Conservation (phyloP, 2,329 filamentous ascomycete species). For the Diaporthe sp. region DNA sequence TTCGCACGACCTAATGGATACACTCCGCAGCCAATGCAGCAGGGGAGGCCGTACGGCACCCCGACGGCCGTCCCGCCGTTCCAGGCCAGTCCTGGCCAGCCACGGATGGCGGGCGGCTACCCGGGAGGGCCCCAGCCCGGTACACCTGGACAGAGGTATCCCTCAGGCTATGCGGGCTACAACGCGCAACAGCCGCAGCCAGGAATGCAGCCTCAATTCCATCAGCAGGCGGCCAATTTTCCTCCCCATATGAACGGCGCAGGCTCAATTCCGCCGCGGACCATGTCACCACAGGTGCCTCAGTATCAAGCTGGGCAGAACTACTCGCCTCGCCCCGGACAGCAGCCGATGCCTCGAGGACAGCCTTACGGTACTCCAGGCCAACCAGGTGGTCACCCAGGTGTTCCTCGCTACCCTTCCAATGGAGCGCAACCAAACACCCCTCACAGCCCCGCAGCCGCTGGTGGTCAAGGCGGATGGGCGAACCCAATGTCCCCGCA, state of each 20-base stretch:
- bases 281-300: conserved; percentile 59
- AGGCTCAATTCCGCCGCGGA: conserved; percentile 54
- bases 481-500: conserved; percentile 42
- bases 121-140: conserved; percentile 56
- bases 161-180: conserved; percentile 45
- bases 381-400: conserved; percentile 37
- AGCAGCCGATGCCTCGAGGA: conserved; percentile 44
- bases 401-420: conserved; percentile 38
- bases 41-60: conserved; percentile 63
- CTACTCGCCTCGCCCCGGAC: conserved; percentile 52
- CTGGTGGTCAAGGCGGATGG: conserved; percentile 30
- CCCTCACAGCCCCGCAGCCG: conserved; percentile 31
- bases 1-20: conserved; percentile 66
- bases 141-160: conserved; percentile 58
- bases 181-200: conserved; percentile 46
- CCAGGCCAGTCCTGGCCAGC: conserved; percentile 57
- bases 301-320: conserved; percentile 51
- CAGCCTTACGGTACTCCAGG: conserved; percentile 38
- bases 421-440: conserved; percentile 36
- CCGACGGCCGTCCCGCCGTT: conserved; percentile 61
- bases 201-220: conserved; percentile 42
- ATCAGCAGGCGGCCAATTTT: conserved; percentile 51
- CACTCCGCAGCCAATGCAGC: conserved; percentile 62
- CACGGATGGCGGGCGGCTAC: conserved; percentile 56
- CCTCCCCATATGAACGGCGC: conserved; percentile 61